These are phyloP conservation scores for Diaporthe velutina DNA, from an alignment of 2,329 filamentous ascomycete species.

Conservation along the genomic window DNA sequence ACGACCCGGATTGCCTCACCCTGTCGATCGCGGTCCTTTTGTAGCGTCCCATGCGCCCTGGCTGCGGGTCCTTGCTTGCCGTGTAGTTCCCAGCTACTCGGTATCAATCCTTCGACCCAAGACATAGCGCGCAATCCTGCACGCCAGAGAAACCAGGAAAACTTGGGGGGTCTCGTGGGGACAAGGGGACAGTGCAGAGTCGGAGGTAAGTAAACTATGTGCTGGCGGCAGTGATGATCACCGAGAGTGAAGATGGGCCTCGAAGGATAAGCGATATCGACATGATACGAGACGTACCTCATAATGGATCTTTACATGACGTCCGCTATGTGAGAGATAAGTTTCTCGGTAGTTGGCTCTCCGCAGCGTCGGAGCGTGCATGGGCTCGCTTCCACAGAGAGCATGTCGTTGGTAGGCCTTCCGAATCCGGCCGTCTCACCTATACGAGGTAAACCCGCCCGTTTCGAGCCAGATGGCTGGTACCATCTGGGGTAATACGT, in stretches of 20 bases:
- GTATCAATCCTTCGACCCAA: not conserved
- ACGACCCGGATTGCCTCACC: slow-evolving; percentile 26
- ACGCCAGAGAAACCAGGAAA: not conserved
- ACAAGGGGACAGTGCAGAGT: slow-evolving; percentile 12
- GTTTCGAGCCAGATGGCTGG: slow-evolving; percentile 20
- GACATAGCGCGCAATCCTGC: not conserved
- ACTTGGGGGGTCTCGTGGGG: not conserved
- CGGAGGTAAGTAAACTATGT: not conserved
- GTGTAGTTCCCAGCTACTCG: slow-evolving; percentile 12
- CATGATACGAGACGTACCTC: slow-evolving; percentile 11
- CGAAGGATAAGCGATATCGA: not conserved
- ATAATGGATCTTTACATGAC: not conserved
- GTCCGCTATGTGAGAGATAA: slow-evolving; percentile 6
- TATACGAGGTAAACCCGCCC: slow-evolving; percentile 18
- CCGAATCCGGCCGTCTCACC: slow-evolving; percentile 25
- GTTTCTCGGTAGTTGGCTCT: slow-evolving; percentile 24
- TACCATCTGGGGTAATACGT: slow-evolving; percentile 28
- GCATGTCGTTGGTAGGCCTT: not conserved
- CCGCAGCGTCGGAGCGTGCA: slow-evolving; percentile 10
- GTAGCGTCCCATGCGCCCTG: slow-evolving; percentile 8
- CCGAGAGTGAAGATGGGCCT: slow-evolving; percentile 19
- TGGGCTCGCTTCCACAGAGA: slow-evolving; percentile 14
- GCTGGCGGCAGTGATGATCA: not conserved
- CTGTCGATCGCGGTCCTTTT: slow-evolving; percentile 27
- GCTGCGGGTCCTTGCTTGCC: slow-evolving; percentile 7